A percentile compares a stretch with the other conserved stretches of the same genome.
Evolutionary conservation across 2,329 filamentous ascomycete genomes (phyloP).

Genomic region (Metarhizium sp.): DNA sequence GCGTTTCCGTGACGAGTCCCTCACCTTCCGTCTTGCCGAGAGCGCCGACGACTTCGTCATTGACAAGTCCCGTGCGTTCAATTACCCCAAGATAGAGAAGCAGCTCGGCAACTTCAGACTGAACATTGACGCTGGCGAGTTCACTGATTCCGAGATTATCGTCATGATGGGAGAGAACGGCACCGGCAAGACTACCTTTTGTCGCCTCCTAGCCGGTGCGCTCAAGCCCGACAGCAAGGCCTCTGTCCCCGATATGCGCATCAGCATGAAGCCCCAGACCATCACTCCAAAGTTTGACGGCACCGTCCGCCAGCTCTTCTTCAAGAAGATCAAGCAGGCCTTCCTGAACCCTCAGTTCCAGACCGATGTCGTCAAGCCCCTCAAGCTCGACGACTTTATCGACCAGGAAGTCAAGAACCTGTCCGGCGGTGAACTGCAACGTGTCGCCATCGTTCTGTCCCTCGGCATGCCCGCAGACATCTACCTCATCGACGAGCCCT

Average conservation of each 20-base stretch:
- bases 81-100: constrained; percentile 87
- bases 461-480: constrained; percentile 94
- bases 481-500: constrained; percentile 96
- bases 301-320: constrained; percentile 94
- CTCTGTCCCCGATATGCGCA: constrained; percentile 85
- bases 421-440: constrained; percentile 98
- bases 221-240: constrained; percentile 78
- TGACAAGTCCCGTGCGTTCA: constrained; percentile 78
- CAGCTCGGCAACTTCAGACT: constrained; percentile 84
- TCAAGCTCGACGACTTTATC: constrained; percentile 98
- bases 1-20: constrained; percentile 92
- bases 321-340: constrained; percentile 98
- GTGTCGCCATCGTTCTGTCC: constrained; percentile 96
- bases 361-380: constrained; percentile 98
- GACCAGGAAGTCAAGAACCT: constrained; percentile 99
- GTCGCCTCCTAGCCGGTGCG: constrained; percentile 86
- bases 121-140: constrained; percentile 69
- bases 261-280: constrained; percentile 99
- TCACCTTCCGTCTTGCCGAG: constrained; percentile 91
- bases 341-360: constrained; percentile 98
- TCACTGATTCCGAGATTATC: constrained; percentile 96
- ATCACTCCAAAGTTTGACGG: constrained; percentile 98
- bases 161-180: constrained; percentile 99
- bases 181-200: constrained; percentile 99
- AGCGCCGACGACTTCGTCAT: constrained; percentile 78